These are phyloP conservation scores for Lasiosphaeria hispida DNA, from an alignment of 495 filamentous ascomycete species.

Conservation along the genomic window DNA sequence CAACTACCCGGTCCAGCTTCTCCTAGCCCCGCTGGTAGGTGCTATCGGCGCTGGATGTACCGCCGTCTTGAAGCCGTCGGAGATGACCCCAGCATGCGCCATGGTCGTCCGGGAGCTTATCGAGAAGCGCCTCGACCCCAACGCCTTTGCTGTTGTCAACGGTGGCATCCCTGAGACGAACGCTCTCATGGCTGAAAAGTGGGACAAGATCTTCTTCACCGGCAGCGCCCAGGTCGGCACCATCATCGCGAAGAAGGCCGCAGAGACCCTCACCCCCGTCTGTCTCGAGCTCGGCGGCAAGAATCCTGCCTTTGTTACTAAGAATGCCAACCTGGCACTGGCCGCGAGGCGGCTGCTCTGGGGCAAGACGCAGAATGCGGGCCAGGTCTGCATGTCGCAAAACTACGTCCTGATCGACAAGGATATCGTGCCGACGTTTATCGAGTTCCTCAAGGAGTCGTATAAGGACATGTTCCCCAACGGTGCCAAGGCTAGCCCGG, in stretches of 20 bases:
- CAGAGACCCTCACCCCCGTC: slow-evolving; percentile 86
- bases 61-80: slow-evolving; percentile 84
- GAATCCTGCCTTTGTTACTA: slow-evolving; percentile 88
- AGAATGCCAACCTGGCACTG: slow-evolving; percentile 73
- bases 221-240: slow-evolving; percentile 72
- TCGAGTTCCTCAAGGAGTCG: slow-evolving; percentile 68
- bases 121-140: slow-evolving; percentile 68
- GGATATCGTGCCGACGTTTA: slow-evolving; percentile 65
- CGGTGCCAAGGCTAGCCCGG: slow-evolving; percentile 68
- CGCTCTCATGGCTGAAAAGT: slow-evolving; percentile 78
- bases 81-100: slow-evolving; percentile 71
- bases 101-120: slow-evolving; percentile 76
- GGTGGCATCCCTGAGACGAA: slow-evolving; percentile 78
- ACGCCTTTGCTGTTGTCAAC: slow-evolving; percentile 76
- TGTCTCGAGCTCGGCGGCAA: slow-evolving; percentile 84
- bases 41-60: slow-evolving; percentile 92
- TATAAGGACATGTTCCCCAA: slow-evolving; percentile 81
- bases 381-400: slow-evolving; percentile 85
- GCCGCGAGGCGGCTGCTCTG: slow-evolving; percentile 82
- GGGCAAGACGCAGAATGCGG: slow-evolving; percentile 81
- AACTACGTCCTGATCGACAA: slow-evolving; percentile 86
- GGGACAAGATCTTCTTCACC: slow-evolving; percentile 98
- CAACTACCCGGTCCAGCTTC: slow-evolving; percentile 86
- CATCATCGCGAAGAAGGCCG: slow-evolving; percentile 89
- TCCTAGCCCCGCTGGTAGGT: slow-evolving; percentile 75